Percentiles rank a stretch among this genome's conserved stretches.
Evolutionary conservation across 2,329 filamentous ascomycete species (phyloP).

Genomic region (Colletotrichum sp.): DNA sequence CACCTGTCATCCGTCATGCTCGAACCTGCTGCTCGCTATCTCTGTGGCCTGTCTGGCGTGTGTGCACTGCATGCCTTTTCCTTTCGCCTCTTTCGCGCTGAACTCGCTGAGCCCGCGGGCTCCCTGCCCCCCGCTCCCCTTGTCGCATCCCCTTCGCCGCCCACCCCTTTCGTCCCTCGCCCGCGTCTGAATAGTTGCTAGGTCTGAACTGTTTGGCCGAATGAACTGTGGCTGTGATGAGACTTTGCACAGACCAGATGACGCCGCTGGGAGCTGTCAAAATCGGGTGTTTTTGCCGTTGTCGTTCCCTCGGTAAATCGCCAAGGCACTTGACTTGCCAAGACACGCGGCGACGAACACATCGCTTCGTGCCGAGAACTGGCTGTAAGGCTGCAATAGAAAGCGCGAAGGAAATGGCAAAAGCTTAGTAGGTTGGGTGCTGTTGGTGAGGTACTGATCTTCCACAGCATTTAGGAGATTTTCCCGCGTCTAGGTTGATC

Average conservation of each 20-base stretch:
- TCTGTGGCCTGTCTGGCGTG: background rate
- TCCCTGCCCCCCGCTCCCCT: background rate
- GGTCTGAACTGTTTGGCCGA: background rate
- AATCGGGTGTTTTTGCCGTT: background rate
- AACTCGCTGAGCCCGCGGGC: background rate
- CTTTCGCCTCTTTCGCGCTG: background rate
- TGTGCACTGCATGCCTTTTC: background rate
- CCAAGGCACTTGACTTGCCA: background rate
- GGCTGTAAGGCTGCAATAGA: background rate
- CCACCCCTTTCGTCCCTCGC: background rate
- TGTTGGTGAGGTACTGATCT: background rate
- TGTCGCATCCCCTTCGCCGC: background rate
- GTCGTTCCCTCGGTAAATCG: background rate
- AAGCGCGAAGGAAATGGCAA: background rate
- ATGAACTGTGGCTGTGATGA: background rate
- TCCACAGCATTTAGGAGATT: background rate
- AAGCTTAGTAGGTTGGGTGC: background rate
- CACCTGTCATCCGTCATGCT: conserved; percentile 8
- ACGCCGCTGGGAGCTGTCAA: background rate
- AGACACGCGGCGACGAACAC: background rate
- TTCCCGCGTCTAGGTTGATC: background rate
- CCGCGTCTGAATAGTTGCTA: background rate
- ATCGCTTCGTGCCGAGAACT: background rate
- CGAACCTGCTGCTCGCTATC: background rate
- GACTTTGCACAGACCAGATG: background rate